Evolutionary conservation across 345 rosid species (phyloP), one percentile per base, ranked within the genome.

Genomic region (Sisymbrium irio): DNA sequence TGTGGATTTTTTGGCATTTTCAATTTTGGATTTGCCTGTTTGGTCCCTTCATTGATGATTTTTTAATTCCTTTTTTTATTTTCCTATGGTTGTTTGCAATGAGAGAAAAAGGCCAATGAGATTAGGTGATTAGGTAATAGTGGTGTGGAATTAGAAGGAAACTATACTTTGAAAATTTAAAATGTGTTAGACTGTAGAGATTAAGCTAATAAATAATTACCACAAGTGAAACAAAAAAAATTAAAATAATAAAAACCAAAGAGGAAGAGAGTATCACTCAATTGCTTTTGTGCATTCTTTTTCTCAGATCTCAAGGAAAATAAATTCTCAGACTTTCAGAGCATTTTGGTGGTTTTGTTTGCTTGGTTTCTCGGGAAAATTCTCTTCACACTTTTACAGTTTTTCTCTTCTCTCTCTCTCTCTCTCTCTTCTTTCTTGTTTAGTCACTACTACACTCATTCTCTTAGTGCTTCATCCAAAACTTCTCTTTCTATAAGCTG

Each of bases 221-320:
- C 63, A 13, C 13, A 41, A 67, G 47, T 42, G 1, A 17, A 41
- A 39, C n/a, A 72, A 18, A 11, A 32, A 32, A 6, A 30, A 35
- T 69, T 51, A 62, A 57, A 27, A 49, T 28, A 50, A 13, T n/a
- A 55, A 46, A 30, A 68, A 22, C 56, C 18, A 47, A 42, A 69
- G 4, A 67, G 28, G 37, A 63, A 51, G 51, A n/a, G n/a, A n/a
- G n/a, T 54, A 62, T 61, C 53, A 40, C 47, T 67, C 57, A 15
- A 60, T 22, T 54, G 71, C 75, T 33, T 69, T 54, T 55, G 63
- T 32, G 54, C 53, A 59, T 58, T 69, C 36, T 27, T 44, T 71
- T 82, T 86, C 82, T 67, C 96, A 89, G 96, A 94, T 94, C 98
- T 91, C 97, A 78, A 89, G 91, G 86, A 50, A 83, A 64, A 77